These are phyloP conservation scores for Rhinocladiella similis DNA, from an alignment of 2,329 filamentous ascomycete species.

Conservation along the genomic window DNA sequence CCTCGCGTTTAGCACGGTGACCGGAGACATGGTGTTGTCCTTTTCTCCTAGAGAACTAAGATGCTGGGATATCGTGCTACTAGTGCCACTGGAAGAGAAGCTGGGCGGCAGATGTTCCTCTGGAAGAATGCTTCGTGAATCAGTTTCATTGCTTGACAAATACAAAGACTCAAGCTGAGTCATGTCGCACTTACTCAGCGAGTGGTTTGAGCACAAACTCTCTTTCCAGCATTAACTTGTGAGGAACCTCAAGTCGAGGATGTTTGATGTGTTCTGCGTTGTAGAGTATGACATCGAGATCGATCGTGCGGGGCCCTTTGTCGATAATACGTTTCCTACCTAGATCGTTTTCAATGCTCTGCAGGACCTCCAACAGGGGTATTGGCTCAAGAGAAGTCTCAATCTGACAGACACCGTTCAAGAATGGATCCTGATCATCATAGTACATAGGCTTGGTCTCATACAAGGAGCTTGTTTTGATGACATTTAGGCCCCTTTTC, in stretches of 20 bases:
- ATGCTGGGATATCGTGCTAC: conserved; percentile 13
- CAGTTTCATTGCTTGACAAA: neutral
- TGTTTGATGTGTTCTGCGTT: conserved; percentile 65
- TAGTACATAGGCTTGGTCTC: conserved; percentile 98
- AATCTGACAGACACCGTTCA: conserved; percentile 82
- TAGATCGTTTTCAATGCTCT: conserved; percentile 77
- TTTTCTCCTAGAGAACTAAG: conserved; percentile 47
- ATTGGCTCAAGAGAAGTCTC: conserved; percentile 76
- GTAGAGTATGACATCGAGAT: conserved; percentile 89
- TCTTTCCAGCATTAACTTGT: conserved; percentile 80
- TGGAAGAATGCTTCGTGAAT: conserved; percentile 22
- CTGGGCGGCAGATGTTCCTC: conserved; percentile 11
- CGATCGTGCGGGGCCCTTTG: conserved; percentile 92
- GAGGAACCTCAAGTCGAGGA: conserved; percentile 78
- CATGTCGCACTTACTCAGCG: conserved; percentile 56
- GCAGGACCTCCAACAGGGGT: conserved; percentile 74
- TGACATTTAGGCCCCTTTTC: conserved; percentile 68
- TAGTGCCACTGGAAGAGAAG: conserved; percentile 8
- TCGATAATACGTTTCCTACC: conserved; percentile 83
- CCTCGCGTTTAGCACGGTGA: conserved; percentile 40
- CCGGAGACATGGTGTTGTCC: conserved; percentile 29
- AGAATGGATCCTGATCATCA: conserved; percentile 79
- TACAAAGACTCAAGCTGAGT: neutral
- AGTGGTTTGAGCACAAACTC: conserved; percentile 92
- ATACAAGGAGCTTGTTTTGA: conserved; percentile 83